Evolutionary conservation across 768 basidiomycete species (phyloP).

Genomic region (Panaeolus cyanescens): DNA sequence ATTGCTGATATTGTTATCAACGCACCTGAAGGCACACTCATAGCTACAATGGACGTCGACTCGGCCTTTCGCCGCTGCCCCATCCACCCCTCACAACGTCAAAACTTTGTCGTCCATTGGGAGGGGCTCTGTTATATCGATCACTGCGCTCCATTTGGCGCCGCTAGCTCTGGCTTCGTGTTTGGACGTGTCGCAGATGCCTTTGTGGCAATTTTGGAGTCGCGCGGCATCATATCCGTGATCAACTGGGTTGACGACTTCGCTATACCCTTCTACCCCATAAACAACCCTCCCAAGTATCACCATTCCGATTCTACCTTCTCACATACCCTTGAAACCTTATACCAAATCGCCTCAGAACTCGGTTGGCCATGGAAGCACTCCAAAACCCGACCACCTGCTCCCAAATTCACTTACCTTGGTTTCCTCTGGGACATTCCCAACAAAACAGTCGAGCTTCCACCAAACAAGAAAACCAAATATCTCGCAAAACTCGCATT

Average conservation of each 20-base stretch:
- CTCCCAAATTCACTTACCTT: slow-evolving; percentile 30
- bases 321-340: slow-evolving; percentile 19
- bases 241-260: slow-evolving; percentile 41
- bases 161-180: slow-evolving; percentile 23
- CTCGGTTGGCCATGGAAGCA: slow-evolving; percentile 39
- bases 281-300: neutral
- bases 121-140: slow-evolving; percentile 27
- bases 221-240: slow-evolving; percentile 16
- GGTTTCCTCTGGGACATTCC: slow-evolving; percentile 38
- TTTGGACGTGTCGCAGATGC: slow-evolving; percentile 34
- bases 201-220: slow-evolving; percentile 21
- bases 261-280: slow-evolving; percentile 26
- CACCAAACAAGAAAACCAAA: slow-evolving; percentile 26
- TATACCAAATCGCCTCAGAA: slow-evolving; percentile 19
- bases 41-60: slow-evolving; percentile 38
- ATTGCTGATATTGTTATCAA: slow-evolving; percentile 9
- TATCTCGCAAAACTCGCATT: slow-evolving; percentile 24
- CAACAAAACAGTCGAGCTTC: slow-evolving; percentile 29
- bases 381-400: slow-evolving; percentile 28
- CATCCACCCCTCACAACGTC: slow-evolving; percentile 27
- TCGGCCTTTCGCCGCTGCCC: slow-evolving; percentile 36
- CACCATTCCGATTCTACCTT: neutral
- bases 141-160: slow-evolving; percentile 27
- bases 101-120: slow-evolving; percentile 22
- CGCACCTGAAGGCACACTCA: slow-evolving; percentile 33